These are phyloP conservation scores for Cetraspora pellucida DNA, from an alignment of 192 early-diverging fungal genomes.

Conservation along the genomic window DNA sequence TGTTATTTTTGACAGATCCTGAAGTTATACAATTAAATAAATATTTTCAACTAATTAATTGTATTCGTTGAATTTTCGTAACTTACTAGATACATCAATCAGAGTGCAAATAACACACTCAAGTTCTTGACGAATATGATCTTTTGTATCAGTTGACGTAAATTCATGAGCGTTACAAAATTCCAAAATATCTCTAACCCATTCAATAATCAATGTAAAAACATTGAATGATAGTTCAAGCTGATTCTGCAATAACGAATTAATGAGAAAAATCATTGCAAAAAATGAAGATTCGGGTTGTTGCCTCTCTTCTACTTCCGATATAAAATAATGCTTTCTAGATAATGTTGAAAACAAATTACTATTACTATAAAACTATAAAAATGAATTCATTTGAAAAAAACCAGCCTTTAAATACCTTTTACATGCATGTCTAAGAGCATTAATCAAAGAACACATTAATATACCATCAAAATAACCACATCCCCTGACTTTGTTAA, in stretches of 20 bases:
- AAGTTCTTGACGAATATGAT: not conserved
- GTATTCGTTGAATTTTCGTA: not conserved
- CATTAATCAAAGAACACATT: constrained; percentile 1
- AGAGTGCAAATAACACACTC: not conserved
- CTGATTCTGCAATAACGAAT: not conserved
- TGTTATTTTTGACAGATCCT: constrained; percentile 31
- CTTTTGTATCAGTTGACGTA: not conserved
- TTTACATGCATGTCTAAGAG: not conserved
- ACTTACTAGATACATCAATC: not conserved
- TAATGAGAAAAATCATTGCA: constrained; percentile 13
- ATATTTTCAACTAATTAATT: not conserved
- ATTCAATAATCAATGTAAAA: constrained; percentile 7
- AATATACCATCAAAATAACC: constrained; percentile 11
- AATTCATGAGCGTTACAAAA: not conserved
- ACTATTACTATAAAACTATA: not conserved
- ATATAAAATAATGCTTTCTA: constrained; percentile 24
- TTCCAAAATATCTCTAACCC: constrained; percentile 23
- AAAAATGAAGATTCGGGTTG: not conserved
- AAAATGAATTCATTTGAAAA: not conserved
- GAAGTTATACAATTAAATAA: not conserved
- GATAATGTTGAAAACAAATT: not conserved
- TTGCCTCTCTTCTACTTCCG: not conserved
- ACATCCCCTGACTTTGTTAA: constrained; percentile 16
- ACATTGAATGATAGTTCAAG: constrained; percentile 13
- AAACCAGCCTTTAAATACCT: constrained; percentile 2